These are phyloP conservation scores for Tremella fuciformis DNA, from an alignment of 768 basidiomycete genomes.

Conservation along the genomic window DNA sequence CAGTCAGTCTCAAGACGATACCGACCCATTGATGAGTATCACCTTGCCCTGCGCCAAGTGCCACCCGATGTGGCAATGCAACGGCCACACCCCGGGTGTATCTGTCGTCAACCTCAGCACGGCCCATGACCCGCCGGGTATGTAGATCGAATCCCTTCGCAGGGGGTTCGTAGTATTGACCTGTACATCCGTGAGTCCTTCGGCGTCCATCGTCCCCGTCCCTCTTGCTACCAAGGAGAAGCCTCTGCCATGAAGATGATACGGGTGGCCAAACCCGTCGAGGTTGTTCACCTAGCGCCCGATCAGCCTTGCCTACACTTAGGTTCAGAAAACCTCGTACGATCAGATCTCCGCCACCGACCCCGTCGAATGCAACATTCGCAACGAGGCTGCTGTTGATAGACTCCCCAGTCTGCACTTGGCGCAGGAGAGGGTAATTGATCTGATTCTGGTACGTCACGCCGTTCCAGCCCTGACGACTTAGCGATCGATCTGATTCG, in stretches of 20 bases:
- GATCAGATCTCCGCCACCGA: conserved; percentile 29
- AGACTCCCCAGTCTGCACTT: conserved; percentile 12
- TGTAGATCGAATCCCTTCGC: conserved; percentile 55
- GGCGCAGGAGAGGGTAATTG: conserved; percentile 23
- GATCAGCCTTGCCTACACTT: neutral
- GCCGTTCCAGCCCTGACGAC: conserved; percentile 26
- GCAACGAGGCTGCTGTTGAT: conserved; percentile 19
- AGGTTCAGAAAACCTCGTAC: neutral
- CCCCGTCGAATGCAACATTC: conserved; percentile 12
- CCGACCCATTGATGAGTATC: neutral
- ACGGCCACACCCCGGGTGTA: conserved; percentile 59
- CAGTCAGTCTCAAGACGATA: conserved; percentile 15
- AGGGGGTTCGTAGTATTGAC: conserved; percentile 54
- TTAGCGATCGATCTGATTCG: neutral
- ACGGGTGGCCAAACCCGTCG: conserved; percentile 26
- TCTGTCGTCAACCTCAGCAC: conserved; percentile 58
- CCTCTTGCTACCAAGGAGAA: conserved; percentile 34
- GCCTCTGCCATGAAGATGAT: conserved; percentile 30
- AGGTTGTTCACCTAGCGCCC: conserved; percentile 26
- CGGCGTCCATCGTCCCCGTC: conserved; percentile 18
- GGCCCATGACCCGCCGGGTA: conserved; percentile 53
- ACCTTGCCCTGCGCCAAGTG: conserved; percentile 30
- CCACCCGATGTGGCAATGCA: conserved; percentile 57
- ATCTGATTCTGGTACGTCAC: conserved; percentile 29
- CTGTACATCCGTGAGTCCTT: neutral